Base-by-base conservation (phyloP, 1,139 yeast species). In the Kluyveromyces marxianus region DNA sequence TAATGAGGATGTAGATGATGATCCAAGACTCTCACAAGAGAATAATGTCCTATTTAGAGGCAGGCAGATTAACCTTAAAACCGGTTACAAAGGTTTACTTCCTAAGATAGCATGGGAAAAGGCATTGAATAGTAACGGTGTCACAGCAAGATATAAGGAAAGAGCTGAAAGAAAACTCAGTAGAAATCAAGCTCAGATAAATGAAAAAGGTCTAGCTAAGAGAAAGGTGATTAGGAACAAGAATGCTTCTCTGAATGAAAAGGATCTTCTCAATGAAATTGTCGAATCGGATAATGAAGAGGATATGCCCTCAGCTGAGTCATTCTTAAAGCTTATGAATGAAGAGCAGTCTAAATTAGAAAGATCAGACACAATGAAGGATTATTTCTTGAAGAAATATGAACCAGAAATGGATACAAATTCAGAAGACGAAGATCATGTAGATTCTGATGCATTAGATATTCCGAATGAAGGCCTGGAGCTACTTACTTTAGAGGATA, bases 31-130 rank as follows among this genome's bases (percentile, higher is more conserved):
- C 7, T 24, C 37, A 2, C 33, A 34, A 7, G 36, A 33, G 21
- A 39, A 39, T 8, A 44, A 39, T 3, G 51, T 62, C 2, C 31
- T 50, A 29, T 62, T 58, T 34, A 52, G 67, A 53, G 67, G 67
- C n/a, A 50, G 52, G 39, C 47, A 48, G 24, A 31, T 62, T 2
- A 56, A 55, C 41, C 34, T 63, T 28, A 55, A 49, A 37, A 57
- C 54, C 14, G 67, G 65, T 2, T 63, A 57, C 42, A 51, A 56
- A 31, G 67, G 67, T 28, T 50, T 63, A 14, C 45, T 63, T 25
- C 67, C 67, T 3, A 56, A 52, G 37, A 48, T 52, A 38, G 60
- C 60, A 3, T 63, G 67, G 67, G 55, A 54, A 36, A 59, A 53
- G 42, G 52, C 62, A 6, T 21, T 32, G 5, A 21, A 32, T 32